These are phyloP conservation scores for Chaetomiaceae sp. DNA, from an alignment of 2,329 filamentous ascomycete genomes.

Conservation along the genomic window DNA sequence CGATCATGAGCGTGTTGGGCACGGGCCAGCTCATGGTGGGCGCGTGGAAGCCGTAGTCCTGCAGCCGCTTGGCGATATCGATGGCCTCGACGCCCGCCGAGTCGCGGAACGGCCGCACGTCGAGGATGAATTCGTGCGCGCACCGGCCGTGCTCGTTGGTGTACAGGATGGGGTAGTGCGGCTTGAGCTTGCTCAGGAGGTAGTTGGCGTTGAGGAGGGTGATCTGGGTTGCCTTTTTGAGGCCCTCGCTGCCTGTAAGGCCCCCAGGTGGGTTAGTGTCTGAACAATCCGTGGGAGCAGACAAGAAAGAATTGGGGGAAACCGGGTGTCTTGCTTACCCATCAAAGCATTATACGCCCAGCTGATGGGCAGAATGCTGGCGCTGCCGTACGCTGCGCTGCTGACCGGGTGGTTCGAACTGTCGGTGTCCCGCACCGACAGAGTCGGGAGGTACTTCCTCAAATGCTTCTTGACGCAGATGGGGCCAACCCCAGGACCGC, in stretches of 20 bases:
- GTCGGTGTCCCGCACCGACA: conserved; percentile 26
- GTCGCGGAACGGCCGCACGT: conserved; percentile 78
- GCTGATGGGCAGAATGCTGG: conserved; percentile 87
- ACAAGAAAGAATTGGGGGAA: background rate
- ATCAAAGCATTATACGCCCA: conserved; percentile 96
- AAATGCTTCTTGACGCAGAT: conserved; percentile 87
- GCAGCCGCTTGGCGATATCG: conserved; percentile 91
- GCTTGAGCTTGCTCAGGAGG: conserved; percentile 78
- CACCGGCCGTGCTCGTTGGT: conserved; percentile 83
- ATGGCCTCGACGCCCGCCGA: conserved; percentile 81
- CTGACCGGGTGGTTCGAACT: conserved; percentile 64
- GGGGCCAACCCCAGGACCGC: conserved; percentile 87
- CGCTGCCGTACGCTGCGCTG: conserved; percentile 79
- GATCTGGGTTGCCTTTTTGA: conserved; percentile 85
- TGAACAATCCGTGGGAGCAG: background rate
- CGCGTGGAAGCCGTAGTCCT: conserved; percentile 96
- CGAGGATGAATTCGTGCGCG: conserved; percentile 95
- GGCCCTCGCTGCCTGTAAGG: conserved; percentile 54
- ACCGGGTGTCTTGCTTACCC: conserved; percentile 43
- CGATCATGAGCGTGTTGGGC: conserved; percentile 93
- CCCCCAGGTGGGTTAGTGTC: conserved; percentile 2
- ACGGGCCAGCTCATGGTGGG: conserved; percentile 98
- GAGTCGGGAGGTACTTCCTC: conserved; percentile 64
- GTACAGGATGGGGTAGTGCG: conserved; percentile 88
- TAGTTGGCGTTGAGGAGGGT: conserved; percentile 97